These are phyloP conservation scores for Phyllosticta citribraziliensis DNA, from an alignment of 2,329 filamentous ascomycete species.

Conservation along the genomic window DNA sequence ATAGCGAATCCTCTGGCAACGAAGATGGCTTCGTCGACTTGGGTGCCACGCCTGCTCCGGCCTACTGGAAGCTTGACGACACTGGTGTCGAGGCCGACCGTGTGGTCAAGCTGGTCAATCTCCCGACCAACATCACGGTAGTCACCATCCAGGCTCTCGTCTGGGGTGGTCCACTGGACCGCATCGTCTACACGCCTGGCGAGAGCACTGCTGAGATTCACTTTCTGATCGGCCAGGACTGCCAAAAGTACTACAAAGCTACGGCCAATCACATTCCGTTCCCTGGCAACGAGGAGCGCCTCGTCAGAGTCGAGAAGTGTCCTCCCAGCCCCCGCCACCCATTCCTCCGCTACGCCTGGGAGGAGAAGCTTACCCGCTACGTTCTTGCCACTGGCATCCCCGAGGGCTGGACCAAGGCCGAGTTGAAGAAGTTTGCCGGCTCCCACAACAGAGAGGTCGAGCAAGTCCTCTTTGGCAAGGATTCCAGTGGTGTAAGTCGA, in stretches of 20 bases:
- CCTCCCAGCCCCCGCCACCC: constrained; percentile 19
- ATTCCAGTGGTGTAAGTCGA: constrained; percentile 31
- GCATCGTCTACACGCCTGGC: constrained; percentile 18
- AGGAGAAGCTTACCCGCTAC: constrained; percentile 35
- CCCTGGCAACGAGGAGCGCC: constrained; percentile 11
- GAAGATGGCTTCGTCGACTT: background rate
- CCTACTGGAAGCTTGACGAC: too few relatives aligned
- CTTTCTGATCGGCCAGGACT: constrained; percentile 25
- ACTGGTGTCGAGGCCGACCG: background rate
- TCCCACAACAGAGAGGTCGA: constrained; percentile 33
- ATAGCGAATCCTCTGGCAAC: background rate
- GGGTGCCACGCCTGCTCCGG: too few relatives aligned
- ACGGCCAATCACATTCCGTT: constrained; percentile 26
- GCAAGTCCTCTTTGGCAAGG: constrained; percentile 33
- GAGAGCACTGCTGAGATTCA: constrained; percentile 20
- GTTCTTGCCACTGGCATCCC: constrained; percentile 35
- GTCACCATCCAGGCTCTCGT: constrained; percentile 22
- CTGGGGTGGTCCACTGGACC: constrained; percentile 29
- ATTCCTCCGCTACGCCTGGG: constrained; percentile 30
- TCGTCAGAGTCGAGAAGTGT: constrained; percentile 22
- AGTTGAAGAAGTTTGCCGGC: constrained; percentile 29
- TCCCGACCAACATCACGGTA: constrained; percentile 3
- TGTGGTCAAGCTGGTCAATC: constrained; percentile 11
- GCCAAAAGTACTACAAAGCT: constrained; percentile 22
- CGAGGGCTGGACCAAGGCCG: constrained; percentile 28